Evolutionary conservation across 2,329 filamentous ascomycete genomes (phyloP), one percentile per base, ranked within the genome.

Genomic region (Cercospora berteroae): DNA sequence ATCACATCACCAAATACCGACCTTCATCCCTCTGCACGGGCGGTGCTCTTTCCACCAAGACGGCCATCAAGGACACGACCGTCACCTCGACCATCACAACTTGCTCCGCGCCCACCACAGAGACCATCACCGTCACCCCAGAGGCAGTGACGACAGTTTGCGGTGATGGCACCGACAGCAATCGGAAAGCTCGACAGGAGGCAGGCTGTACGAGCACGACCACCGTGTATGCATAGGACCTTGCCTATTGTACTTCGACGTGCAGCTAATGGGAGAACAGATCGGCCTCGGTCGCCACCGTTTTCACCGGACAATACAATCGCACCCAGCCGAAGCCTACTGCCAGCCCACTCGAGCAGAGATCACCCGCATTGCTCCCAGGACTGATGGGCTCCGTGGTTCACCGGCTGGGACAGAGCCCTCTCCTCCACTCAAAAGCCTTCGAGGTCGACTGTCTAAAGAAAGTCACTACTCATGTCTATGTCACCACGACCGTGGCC

Each of bases 251-350:
- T 7, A n/a, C 48, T 16, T 20, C 12, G 13, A 27, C 25, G 27
- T 36, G 31, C 33, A 42, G 56, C 61, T 61, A n/a, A 64, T 20
- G 27, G 12, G 1, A 4, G 12, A 48, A n/a, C 50, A 72, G 71
- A 9, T 65, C 64, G 4, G 60, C 65, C 20, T 64, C 65, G 18
- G 69, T 67, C 25, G 63, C 71, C 10, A 75, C 72, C 25, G 66
- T 72, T 13, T 75, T 72, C 66, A 75, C 73, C 1, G 72, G 71
- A 31, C 64, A 59, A 31, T 74, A 73, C 69, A 72, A 67, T 44
- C 67, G 60, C 52, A 69, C 64, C 29, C 36, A 69, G 12, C 69
- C 71, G 16, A 73, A 71, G 64, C 71, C 71, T 3, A 73, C 73
- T 9, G 68, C 69, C 48, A 66, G 57, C n/a, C 67, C 71, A 8